phyloP scores from a whole-genome alignment of 2,329 filamentous ascomycete genomes.

The Scorias spongiosa region DNA sequence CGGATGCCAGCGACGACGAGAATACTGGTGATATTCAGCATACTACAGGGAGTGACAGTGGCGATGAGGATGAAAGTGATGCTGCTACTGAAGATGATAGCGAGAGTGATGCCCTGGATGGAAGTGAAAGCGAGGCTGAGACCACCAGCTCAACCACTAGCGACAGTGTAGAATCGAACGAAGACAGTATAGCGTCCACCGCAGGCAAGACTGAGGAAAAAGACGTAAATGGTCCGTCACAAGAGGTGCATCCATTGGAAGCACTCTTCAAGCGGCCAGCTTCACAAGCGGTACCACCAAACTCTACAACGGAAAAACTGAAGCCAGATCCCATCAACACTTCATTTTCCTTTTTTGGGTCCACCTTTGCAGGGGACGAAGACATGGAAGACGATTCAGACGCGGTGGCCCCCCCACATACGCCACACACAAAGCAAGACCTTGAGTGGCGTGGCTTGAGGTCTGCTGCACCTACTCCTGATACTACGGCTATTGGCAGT shows the following conservation, averaged over 20 bases:
- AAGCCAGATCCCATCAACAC: conserved; percentile 31
- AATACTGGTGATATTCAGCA: conserved; percentile 4
- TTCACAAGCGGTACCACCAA: conserved; percentile 19
- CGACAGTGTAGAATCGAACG: neutral
- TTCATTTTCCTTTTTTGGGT: conserved; percentile 65
- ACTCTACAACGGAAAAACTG: conserved; percentile 17
- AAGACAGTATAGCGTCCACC: neutral
- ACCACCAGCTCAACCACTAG: neutral
- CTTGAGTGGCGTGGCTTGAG: conserved; percentile 59
- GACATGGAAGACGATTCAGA: conserved; percentile 24
- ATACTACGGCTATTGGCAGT: conserved; percentile 65
- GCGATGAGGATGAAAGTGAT: no score
- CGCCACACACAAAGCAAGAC: conserved; percentile 69
- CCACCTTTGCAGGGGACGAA: conserved; percentile 22
- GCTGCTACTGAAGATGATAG: conserved; percentile 1
- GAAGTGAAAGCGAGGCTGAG: neutral
- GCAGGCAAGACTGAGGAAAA: neutral
- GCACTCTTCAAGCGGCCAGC: conserved; percentile 71
- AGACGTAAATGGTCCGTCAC: neutral
- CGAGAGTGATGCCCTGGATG: conserved; percentile 9
- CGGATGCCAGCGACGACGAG: conserved; percentile 1
- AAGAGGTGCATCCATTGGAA: conserved; percentile 66
- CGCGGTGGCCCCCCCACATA: conserved; percentile 42
- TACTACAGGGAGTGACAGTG: neutral
- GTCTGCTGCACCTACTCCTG: conserved; percentile 85